Evolutionary conservation across 75 land plant genomes (phyloP).

Genomic region (Picea sitchensis): DNA sequence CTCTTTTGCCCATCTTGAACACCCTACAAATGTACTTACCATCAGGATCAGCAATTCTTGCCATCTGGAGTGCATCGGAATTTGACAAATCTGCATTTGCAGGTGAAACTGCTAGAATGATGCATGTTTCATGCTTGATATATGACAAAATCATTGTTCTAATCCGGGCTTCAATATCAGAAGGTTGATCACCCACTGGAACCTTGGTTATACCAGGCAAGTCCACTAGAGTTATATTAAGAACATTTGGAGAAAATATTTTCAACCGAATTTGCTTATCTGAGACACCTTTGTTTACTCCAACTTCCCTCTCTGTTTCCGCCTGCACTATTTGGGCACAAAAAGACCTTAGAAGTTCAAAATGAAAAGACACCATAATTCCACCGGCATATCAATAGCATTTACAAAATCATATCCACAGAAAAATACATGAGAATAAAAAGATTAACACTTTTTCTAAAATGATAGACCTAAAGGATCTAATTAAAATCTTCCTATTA

Average conservation of each 20-base stretch:
- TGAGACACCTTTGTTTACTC: constrained; percentile 85
- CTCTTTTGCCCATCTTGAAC: neutral
- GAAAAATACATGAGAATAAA: no score
- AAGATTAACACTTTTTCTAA: no score
- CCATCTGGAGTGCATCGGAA: constrained; percentile 98
- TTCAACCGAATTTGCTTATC: constrained; percentile 85
- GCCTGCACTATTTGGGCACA: constrained; percentile 34
- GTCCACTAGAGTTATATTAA: constrained; percentile 87
- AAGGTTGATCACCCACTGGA: constrained; percentile 88
- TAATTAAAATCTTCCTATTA: no score
- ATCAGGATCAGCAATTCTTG: constrained; percentile 89
- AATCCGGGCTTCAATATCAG: constrained; percentile 85
- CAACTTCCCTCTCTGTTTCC: constrained; percentile 87
- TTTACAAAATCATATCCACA: no score
- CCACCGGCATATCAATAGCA: no score
- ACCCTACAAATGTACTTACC: constrained; percentile 32
- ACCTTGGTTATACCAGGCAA: constrained; percentile 93
- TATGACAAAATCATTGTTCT: constrained; percentile 91
- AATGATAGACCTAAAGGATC: no score
- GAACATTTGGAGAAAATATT: constrained; percentile 82
- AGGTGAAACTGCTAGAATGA: constrained; percentile 87
- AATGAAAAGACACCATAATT: no score
- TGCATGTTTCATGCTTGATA: constrained; percentile 76
- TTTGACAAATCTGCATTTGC: constrained; percentile 94
- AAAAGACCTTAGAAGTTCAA: no score